phyloP scores from a whole-genome alignment of 2,329 filamentous ascomycete genomes.

The Aspergillus neotritici region DNA sequence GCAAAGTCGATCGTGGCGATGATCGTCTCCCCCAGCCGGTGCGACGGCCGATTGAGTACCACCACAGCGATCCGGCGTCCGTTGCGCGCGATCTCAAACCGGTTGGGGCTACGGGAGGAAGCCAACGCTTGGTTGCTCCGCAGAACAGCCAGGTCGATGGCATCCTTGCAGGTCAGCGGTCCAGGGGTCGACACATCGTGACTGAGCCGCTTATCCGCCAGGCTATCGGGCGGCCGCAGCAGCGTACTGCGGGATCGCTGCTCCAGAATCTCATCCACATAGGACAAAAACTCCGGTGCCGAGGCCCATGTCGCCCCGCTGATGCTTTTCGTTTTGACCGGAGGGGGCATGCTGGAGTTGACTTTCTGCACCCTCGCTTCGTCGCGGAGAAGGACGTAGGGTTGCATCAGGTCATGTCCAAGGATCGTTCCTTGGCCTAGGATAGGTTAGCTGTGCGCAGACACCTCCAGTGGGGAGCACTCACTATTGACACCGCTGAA shows the following conservation, averaged over 20 bases:
- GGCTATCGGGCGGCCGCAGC: slow-evolving; percentile 62
- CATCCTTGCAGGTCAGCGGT: slow-evolving; percentile 65
- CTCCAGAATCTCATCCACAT: slow-evolving; percentile 69
- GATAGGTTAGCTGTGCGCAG: slow-evolving; percentile 15
- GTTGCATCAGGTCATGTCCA: slow-evolving; percentile 89
- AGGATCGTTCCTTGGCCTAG: slow-evolving; percentile 71
- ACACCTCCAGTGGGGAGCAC: slow-evolving; percentile 4
- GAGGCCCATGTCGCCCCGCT: slow-evolving; percentile 42
- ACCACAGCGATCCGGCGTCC: slow-evolving; percentile 88
- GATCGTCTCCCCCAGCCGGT: slow-evolving; percentile 81
- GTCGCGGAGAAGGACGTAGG: slow-evolving; percentile 83
- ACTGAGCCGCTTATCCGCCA: slow-evolving; percentile 56
- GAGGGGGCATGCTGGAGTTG: slow-evolving; percentile 33
- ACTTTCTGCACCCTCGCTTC: slow-evolving; percentile 62
- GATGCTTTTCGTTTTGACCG: slow-evolving; percentile 36
- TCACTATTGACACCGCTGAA: slow-evolving; percentile 81
- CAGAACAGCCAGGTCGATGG: slow-evolving; percentile 84
- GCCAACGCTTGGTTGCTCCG: slow-evolving; percentile 65
- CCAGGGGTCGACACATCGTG: slow-evolving; percentile 47
- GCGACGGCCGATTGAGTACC: slow-evolving; percentile 80
- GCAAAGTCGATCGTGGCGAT: slow-evolving; percentile 80
- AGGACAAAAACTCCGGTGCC: slow-evolving; percentile 64
- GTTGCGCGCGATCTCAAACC: slow-evolving; percentile 90
- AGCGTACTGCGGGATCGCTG: slow-evolving; percentile 49
- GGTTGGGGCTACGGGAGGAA: slow-evolving; percentile 75